phyloP scores from a whole-genome alignment of 1,284 basidiomycete genomes.

The Stygiomarasmius scandens region DNA sequence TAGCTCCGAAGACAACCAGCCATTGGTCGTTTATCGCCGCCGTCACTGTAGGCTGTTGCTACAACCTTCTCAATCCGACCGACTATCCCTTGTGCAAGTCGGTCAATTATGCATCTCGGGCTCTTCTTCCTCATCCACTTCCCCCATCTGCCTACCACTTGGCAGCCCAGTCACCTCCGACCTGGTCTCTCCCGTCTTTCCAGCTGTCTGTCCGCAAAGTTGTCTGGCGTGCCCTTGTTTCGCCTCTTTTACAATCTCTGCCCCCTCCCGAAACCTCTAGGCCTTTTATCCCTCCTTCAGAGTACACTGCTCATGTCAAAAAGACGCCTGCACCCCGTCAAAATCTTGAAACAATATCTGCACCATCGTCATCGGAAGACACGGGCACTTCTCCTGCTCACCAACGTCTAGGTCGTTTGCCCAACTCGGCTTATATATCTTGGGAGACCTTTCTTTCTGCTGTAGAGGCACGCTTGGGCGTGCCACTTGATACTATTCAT shows the following conservation, averaged over 20 bases:
- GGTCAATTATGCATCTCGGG: slow-evolving; percentile 15
- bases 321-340: neutral
- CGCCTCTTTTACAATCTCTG: slow-evolving; percentile 18
- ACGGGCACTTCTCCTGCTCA: slow-evolving; percentile 39
- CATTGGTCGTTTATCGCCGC: slow-evolving; percentile 43
- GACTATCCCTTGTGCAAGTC: slow-evolving; percentile 23
- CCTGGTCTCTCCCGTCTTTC: slow-evolving; percentile 42
- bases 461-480: slow-evolving; percentile 40
- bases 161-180: slow-evolving; percentile 49
- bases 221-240: slow-evolving; percentile 62
- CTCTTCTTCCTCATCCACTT: slow-evolving; percentile 22
- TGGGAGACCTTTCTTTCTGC: slow-evolving; percentile 48
- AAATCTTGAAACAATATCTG: neutral
- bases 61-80: slow-evolving; percentile 47
- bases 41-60: slow-evolving; percentile 54
- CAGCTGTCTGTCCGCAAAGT: slow-evolving; percentile 61
- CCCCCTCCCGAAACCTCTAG: neutral
- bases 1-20: slow-evolving; percentile 18
- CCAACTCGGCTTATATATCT: slow-evolving; percentile 43
- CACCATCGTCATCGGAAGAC: neutral
- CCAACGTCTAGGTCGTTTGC: slow-evolving; percentile 50
- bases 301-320: slow-evolving; percentile 1
- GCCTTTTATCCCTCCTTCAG: slow-evolving; percentile 11
- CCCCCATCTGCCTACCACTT: slow-evolving; percentile 56
- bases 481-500: slow-evolving; percentile 17